These are phyloP conservation scores for Glycine tomentella DNA, from an alignment of 306 rosid species.

Conservation along the genomic window DNA sequence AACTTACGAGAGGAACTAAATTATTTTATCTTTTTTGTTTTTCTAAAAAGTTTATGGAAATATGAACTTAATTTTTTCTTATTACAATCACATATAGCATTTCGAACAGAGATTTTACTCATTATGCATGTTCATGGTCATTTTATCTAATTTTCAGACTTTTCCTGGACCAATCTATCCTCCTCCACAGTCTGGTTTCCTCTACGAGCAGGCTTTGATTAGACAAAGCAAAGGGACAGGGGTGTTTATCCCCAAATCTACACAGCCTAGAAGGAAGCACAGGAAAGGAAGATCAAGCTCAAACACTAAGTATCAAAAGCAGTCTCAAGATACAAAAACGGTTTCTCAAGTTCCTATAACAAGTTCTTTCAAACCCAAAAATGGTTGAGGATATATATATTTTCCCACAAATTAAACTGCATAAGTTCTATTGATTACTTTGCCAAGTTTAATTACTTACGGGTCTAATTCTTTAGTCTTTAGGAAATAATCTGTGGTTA, in stretches of 20 bases:
- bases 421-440: constrained; percentile 41
- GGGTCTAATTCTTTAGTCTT: constrained; percentile 38
- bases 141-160: constrained; percentile 48
- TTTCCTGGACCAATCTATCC: constrained; percentile 56
- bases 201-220: constrained; percentile 52
- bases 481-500: constrained; percentile 44
- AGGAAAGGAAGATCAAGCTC: constrained; percentile 65
- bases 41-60: too few species aligned
- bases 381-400: constrained; percentile 42
- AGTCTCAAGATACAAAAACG: constrained; percentile 52
- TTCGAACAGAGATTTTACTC: background rate
- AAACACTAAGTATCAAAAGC: constrained; percentile 61
- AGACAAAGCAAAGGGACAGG: constrained; percentile 90
- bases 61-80: background rate
- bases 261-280: constrained; percentile 66
- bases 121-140: background rate
- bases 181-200: constrained; percentile 49
- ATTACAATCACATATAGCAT: background rate
- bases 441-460: constrained; percentile 19
- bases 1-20: too few species aligned
- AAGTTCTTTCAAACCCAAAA: constrained; percentile 52
- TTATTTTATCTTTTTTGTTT: too few species aligned
- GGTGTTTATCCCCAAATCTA: constrained; percentile 77
- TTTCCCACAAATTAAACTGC: constrained; percentile 3
- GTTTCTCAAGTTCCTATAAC: constrained; percentile 54